phyloP scores from a whole-genome alignment of 2,329 filamentous ascomycete genomes.

The Colletotrichum sp. region DNA sequence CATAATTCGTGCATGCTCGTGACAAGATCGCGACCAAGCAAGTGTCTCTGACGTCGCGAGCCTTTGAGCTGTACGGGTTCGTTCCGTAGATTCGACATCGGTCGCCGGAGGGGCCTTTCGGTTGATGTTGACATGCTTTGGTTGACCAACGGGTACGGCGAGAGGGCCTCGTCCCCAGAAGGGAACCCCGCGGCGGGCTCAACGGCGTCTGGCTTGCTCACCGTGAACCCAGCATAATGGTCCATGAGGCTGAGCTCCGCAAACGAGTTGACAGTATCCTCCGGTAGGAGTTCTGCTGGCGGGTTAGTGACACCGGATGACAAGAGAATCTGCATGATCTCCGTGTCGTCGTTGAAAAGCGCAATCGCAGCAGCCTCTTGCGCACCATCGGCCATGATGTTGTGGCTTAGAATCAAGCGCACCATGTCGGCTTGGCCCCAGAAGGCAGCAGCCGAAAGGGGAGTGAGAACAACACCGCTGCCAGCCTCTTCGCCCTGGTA shows the following conservation, averaged over 20 bases:
- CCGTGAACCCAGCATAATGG: neutral
- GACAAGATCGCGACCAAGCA: constrained; percentile 10
- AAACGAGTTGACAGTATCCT: neutral
- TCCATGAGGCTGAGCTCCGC: neutral
- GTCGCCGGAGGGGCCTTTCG: neutral
- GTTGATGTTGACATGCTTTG: neutral
- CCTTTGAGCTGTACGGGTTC: neutral
- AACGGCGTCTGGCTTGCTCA: too few relatives aligned
- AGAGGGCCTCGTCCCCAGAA: neutral
- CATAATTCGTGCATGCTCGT: constrained; percentile 10
- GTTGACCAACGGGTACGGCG: neutral
- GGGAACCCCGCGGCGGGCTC: neutral
- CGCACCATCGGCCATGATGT: constrained; percentile 16
- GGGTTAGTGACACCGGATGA: neutral
- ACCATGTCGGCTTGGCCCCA: constrained; percentile 29
- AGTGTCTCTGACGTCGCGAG: neutral
- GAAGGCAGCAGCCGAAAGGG: constrained; percentile 29
- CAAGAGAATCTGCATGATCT: constrained; percentile 24
- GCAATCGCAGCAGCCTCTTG: constrained; percentile 27
- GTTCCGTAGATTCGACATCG: neutral
- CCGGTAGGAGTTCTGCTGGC: neutral
- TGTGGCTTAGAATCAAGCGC: constrained; percentile 24
- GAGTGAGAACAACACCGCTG: constrained; percentile 25
- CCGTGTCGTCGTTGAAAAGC: constrained; percentile 12
- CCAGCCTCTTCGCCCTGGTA: neutral